Percentiles rank a stretch among this genome's conserved stretches.
These are phyloP conservation scores for Hansenula lynferdii DNA, from an alignment of 1,139 yeast genomes.

Conservation along the genomic window DNA sequence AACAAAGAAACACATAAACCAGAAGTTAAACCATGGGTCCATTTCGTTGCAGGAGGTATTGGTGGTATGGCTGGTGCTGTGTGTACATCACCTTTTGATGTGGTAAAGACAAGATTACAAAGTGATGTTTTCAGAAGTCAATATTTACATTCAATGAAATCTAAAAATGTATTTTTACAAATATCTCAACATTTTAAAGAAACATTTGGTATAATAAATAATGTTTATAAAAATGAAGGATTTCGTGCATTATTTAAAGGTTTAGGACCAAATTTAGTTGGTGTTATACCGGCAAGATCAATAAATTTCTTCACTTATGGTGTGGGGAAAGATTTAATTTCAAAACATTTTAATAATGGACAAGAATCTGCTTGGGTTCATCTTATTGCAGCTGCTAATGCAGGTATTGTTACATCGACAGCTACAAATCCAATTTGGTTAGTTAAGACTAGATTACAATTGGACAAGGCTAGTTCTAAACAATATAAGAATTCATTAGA, in stretches of 20 bases:
- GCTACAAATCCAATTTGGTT: slow-evolving; percentile 99
- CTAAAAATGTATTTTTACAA: slow-evolving; percentile 30
- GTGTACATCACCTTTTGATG: slow-evolving; percentile 92
- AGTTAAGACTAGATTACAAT: slow-evolving; percentile 88
- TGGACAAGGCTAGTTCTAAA: slow-evolving; percentile 59
- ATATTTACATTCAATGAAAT: slow-evolving; percentile 25
- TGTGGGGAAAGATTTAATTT: slow-evolving; percentile 71
- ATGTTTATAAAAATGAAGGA: slow-evolving; percentile 76
- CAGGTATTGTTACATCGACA: slow-evolving; percentile 93
- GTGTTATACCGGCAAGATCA: slow-evolving; percentile 98
- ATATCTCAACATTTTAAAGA: slow-evolving; percentile 74
- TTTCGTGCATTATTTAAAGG: slow-evolving; percentile 86
- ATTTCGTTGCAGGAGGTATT: slow-evolving; percentile 97
- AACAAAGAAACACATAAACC: slow-evolving; percentile 9
- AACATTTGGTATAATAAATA: slow-evolving; percentile 66
- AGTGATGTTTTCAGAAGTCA: slow-evolving; percentile 59
- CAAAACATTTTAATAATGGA: slow-evolving; percentile 62
- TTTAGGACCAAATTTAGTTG: slow-evolving; percentile 94
- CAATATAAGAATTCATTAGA: slow-evolving; percentile 83
- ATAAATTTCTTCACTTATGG: slow-evolving; percentile 97
- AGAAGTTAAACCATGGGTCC: slow-evolving; percentile 79
- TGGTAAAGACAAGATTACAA: slow-evolving; percentile 92
- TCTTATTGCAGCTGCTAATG: slow-evolving; percentile 81
- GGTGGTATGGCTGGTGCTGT: slow-evolving; percentile 99
- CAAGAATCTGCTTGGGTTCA: slow-evolving; percentile 85